Evolutionary conservation across 352 stramenopile genomes (phyloP), one percentile per base, ranked within the genome.

Genomic region (Pythium phragmiticola): DNA sequence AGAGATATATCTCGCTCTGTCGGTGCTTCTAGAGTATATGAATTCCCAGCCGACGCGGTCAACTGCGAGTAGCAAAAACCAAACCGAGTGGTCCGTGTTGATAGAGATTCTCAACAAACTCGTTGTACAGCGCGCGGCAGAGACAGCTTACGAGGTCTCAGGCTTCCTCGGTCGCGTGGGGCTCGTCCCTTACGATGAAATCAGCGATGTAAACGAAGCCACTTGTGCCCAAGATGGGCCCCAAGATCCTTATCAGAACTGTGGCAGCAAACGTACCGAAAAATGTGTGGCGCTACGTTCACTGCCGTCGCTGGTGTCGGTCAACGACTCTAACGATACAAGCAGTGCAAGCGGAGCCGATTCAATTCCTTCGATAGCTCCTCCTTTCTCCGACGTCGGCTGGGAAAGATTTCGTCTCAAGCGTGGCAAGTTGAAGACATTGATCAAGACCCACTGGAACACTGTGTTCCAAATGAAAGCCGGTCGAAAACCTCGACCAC

Each of bases 121-220:
- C 2, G 7, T 17, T 7, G 36, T 67, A 16, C 60, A 43, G 1
- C 34, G 26, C 17, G 60, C 60, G 4, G 60, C 60, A 9, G 51
- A 67, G 41, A 36, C 61, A 28, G 60, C 60, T 13, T 67, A 56
- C n/a, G 49, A 67, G 36, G 42, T 67, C 8, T 37, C 60, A 4
- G 37, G 30, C 8, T 67, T 67, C 42, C 28, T 67, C 9, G 45
- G 33, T 26, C 41, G 60, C n/a, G 45, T 55, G 4, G 52, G 52
- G 6, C 33, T 67, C 7, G 16, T 61, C 17, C 60, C 60, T 23
- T 8, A 57, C 16, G 52, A 67, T 4, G 51, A 67, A n/a, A 17
- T 36, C 12, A 7, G 41, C 37, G 28, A 52, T 37, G 33, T 19
- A 23, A 8, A 48, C 30, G 28, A 41, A 23, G 26, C 19, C 9